Conservation (phyloP, 2,329 filamentous ascomycete species). For the Dendryphion nanum region DNA sequence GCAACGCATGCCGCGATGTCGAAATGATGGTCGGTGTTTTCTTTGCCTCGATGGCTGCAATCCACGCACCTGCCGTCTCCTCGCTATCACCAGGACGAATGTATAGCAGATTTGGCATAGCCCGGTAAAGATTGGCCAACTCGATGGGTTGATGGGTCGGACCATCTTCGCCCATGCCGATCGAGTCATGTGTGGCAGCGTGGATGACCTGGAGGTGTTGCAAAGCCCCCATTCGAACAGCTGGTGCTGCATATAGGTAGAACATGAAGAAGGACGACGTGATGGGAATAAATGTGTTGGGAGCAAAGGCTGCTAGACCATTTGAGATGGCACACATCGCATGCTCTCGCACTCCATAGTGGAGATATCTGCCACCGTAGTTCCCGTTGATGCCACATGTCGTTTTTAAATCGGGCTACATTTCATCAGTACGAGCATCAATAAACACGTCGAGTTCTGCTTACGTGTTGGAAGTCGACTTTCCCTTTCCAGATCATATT, state of each 20-base stretch:
- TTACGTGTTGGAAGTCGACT: conserved; percentile 52
- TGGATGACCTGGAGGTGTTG: conserved; percentile 58
- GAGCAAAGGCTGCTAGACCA: conserved; percentile 57
- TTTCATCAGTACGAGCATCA: conserved; percentile 9
- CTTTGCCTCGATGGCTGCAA: conserved; percentile 45
- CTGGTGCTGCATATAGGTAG: conserved; percentile 59
- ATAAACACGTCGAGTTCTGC: conserved; percentile 12
- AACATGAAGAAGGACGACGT: conserved; percentile 66
- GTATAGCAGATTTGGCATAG: conserved; percentile 63
- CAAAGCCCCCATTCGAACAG: conserved; percentile 60
- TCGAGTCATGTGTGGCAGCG: conserved; percentile 58
- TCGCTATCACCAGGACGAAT: conserved; percentile 61
- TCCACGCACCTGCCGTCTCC: conserved; percentile 57
- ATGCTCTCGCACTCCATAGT: conserved; percentile 38
- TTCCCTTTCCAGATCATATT: conserved; percentile 55
- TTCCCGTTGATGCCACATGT: conserved; percentile 55
- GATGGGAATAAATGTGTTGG: conserved; percentile 40
- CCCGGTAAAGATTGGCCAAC: conserved; percentile 56
- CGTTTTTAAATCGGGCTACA: conserved; percentile 27
- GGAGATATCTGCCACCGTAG: conserved; percentile 54
- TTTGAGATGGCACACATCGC: conserved; percentile 45
- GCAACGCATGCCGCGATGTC: conserved; percentile 46
- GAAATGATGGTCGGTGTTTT: conserved; percentile 51
- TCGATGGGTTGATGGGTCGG: conserved; percentile 64
- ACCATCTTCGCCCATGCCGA: conserved; percentile 59